These are phyloP conservation scores for Carpinus fangiana DNA, from an alignment of 306 rosid species.

Conservation along the genomic window DNA sequence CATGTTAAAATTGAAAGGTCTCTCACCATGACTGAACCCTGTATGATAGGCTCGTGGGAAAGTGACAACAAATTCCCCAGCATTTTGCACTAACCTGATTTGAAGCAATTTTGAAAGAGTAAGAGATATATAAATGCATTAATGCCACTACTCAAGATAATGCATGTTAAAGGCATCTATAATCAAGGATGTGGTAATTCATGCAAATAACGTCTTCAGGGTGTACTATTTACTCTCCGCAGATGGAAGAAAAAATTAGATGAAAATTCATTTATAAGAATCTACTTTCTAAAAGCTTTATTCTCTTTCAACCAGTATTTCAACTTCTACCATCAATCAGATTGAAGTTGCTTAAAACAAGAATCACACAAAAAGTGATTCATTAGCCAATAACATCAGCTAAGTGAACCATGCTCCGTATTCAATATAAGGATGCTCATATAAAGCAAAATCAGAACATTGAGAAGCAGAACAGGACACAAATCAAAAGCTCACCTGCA, in stretches of 20 bases:
- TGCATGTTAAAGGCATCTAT: constrained; percentile 3
- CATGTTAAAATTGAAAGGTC: constrained; percentile 23
- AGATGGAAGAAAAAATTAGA: background rate
- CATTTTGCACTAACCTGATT: constrained; percentile 93
- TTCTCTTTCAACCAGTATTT: constrained; percentile 12
- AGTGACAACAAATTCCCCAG: constrained; percentile 99
- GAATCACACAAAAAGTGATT: constrained; percentile 20
- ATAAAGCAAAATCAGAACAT: constrained; percentile 11
- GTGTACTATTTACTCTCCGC: background rate
- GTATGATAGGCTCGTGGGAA: constrained; percentile 99
- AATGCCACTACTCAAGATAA: constrained; percentile 7
- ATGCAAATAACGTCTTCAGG: constrained; percentile 23
- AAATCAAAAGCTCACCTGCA: constrained; percentile 68
- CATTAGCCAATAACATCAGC: constrained; percentile 25
- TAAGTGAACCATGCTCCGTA: constrained; percentile 10
- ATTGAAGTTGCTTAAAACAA: constrained; percentile 2
- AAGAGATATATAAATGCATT: constrained; percentile 29
- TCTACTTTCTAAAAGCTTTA: constrained; percentile 18
- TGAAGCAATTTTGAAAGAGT: constrained; percentile 31
- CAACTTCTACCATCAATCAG: constrained; percentile 17
- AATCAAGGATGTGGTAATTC: constrained; percentile 4
- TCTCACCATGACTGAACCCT: constrained; percentile 98
- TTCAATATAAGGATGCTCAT: constrained; percentile 10
- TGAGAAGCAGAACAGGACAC: constrained; percentile 25
- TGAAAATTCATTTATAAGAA: background rate